phyloP scores from a whole-genome alignment of 2,329 filamentous ascomycete species.

The Fusarium solani-melongenae region DNA sequence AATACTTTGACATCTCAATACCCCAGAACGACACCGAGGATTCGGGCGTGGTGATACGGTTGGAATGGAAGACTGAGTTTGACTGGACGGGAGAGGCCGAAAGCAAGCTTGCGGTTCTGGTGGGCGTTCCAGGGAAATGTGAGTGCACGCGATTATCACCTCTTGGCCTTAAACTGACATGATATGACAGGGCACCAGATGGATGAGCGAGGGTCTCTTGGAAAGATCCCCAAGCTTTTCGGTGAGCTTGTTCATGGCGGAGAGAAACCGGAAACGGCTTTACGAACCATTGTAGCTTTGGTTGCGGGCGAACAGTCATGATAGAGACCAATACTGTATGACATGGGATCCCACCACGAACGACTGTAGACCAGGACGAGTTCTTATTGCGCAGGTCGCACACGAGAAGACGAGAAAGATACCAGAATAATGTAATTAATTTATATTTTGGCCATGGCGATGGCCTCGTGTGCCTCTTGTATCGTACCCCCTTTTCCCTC shows the following conservation, averaged over 20 bases:
- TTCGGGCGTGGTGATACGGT: slow-evolving; percentile 56
- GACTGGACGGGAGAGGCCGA: slow-evolving; percentile 80
- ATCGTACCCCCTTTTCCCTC: slow-evolving; percentile 14
- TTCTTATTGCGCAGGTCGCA: slow-evolving; percentile 24
- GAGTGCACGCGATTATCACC: slow-evolving; percentile 49
- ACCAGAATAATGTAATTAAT: slow-evolving; percentile 33
- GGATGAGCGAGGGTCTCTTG: slow-evolving; percentile 67
- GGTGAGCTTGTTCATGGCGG: slow-evolving; percentile 66
- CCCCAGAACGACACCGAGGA: slow-evolving; percentile 46
- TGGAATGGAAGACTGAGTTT: slow-evolving; percentile 73
- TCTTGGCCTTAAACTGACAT: slow-evolving; percentile 23
- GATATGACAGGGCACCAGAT: slow-evolving; percentile 64
- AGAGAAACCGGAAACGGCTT: slow-evolving; percentile 66
- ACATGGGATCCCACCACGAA: neutral
- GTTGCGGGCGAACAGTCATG: slow-evolving; percentile 58
- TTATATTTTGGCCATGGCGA: slow-evolving; percentile 22
- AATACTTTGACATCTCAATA: slow-evolving; percentile 58
- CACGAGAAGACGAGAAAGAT: slow-evolving; percentile 7
- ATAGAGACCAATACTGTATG: neutral
- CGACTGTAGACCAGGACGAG: neutral
- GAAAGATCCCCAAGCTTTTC: slow-evolving; percentile 70
- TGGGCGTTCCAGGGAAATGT: slow-evolving; percentile 72
- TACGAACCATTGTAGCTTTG: slow-evolving; percentile 70
- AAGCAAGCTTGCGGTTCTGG: slow-evolving; percentile 65
- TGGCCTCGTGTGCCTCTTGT: neutral